Conservation (phyloP, 139 green algal genomes). For the Zygnema circumcarinatum region DNA sequence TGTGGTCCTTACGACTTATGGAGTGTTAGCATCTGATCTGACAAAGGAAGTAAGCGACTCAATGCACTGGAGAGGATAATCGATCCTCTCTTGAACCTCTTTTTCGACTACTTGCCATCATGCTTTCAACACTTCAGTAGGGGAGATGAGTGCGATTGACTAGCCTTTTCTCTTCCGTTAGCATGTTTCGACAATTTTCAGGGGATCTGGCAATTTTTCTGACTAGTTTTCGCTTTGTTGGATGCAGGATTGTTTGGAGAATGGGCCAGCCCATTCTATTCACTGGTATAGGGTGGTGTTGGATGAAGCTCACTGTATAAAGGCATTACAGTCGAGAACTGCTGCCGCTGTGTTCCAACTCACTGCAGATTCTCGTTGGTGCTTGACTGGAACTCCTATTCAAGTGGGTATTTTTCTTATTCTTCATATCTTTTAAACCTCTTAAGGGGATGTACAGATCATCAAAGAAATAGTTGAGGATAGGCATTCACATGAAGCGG, state of each 20-base stretch:
- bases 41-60: no score
- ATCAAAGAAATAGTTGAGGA: background rate
- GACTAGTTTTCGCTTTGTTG: no score
- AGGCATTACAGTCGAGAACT: constrained; percentile 79
- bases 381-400: constrained; percentile 90
- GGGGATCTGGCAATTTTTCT: no score
- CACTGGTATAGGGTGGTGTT: constrained; percentile 77
- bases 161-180: no score
- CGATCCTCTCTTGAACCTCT: no score
- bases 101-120: no score
- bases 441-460: background rate
- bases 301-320: constrained; percentile 93
- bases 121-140: no score
- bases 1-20: constrained; percentile 59
- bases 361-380: constrained; percentile 75
- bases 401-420: constrained; percentile 65
- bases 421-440: constrained; percentile 9
- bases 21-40: no score
- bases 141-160: no score
- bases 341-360: constrained; percentile 63
- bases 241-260: constrained; percentile 42
- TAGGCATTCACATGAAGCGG: background rate
- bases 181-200: no score
- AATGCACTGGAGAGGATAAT: no score
- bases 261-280: constrained; percentile 34